Evolutionary conservation across 2,329 filamentous ascomycete genomes (phyloP).

Genomic region (Magnaporthales sp.): DNA sequence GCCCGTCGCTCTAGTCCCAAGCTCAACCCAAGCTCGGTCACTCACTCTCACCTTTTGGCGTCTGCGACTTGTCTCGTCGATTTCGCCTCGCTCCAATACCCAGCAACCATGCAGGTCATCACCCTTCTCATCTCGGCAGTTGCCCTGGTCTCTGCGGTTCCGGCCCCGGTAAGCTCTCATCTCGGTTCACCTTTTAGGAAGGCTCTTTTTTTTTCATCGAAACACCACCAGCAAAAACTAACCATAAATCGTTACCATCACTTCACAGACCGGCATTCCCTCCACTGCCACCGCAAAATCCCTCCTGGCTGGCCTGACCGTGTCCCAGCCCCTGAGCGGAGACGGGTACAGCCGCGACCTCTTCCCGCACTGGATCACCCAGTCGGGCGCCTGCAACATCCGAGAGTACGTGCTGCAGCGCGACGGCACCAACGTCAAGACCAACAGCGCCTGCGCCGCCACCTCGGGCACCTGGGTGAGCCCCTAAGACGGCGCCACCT

Average conservation of each 20-base stretch:
- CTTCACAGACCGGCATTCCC: conserved; percentile 50
- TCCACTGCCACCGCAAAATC: conserved; percentile 44
- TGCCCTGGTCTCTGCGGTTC: neutral
- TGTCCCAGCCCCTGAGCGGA: conserved; percentile 44
- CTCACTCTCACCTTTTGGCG: neutral
- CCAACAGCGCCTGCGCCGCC: conserved; percentile 50
- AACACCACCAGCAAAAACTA: neutral
- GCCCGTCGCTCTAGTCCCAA: neutral
- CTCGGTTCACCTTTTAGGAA: neutral
- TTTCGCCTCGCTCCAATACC: neutral
- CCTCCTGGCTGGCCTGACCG: conserved; percentile 49
- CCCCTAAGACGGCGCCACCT: conserved; percentile 65
- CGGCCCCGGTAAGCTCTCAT: neutral
- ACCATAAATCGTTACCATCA: neutral
- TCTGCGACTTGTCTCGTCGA: neutral
- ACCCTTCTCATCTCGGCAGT: neutral
- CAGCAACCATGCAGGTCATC: neutral
- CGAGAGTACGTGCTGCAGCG: conserved; percentile 64
- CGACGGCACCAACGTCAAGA: conserved; percentile 57
- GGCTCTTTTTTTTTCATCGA: too few species aligned
- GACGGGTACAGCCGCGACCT: conserved; percentile 54
- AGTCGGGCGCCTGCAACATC: conserved; percentile 61
- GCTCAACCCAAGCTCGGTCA: neutral
- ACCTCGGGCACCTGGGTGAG: conserved; percentile 61
- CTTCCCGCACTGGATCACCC: conserved; percentile 65